These are phyloP conservation scores for Aspergillus ellipticus DNA, from an alignment of 495 filamentous ascomycete species.

Conservation along the genomic window DNA sequence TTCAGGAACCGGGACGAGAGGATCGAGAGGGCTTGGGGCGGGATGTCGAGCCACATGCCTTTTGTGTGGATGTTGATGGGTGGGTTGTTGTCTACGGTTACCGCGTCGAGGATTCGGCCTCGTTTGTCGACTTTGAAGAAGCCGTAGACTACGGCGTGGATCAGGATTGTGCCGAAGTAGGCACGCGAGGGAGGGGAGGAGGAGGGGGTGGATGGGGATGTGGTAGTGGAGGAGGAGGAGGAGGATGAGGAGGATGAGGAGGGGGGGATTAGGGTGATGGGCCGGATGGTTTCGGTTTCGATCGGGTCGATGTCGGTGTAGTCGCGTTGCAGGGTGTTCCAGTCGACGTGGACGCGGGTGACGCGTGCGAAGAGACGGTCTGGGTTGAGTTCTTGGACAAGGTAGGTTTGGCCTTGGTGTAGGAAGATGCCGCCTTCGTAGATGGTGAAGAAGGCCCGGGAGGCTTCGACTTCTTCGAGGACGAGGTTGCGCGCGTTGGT, in stretches of 20 bases:
- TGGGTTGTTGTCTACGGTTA: conserved; percentile 83
- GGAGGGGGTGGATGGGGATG: background rate
- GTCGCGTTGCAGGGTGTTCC: conserved; percentile 90
- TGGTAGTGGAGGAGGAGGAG: background rate
- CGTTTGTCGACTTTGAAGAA: conserved; percentile 92
- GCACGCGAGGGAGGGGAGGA: conserved; percentile 52
- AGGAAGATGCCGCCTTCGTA: conserved; percentile 98
- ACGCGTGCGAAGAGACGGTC: conserved; percentile 73
- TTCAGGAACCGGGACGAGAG: conserved; percentile 69
- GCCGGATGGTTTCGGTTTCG: conserved; percentile 78
- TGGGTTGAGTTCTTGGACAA: conserved; percentile 83
- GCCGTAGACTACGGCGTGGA: conserved; percentile 83
- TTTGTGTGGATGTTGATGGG: conserved; percentile 80
- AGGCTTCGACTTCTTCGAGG: conserved; percentile 93
- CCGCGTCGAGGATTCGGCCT: conserved; percentile 82
- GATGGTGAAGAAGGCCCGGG: conserved; percentile 89
- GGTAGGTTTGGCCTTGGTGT: conserved; percentile 87
- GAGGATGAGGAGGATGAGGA: conserved; percentile 10
- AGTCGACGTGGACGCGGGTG: conserved; percentile 83
- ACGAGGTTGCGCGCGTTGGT: conserved; percentile 78
- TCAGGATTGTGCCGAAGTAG: conserved; percentile 79
- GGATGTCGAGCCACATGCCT: conserved; percentile 96
- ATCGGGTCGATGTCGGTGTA: conserved; percentile 93
- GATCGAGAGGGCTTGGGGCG: conserved; percentile 71
- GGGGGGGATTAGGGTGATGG: conserved; percentile 45